These are phyloP conservation scores for Colletotrichum simmondsii DNA, from an alignment of 2,329 filamentous ascomycete species.

Conservation along the genomic window DNA sequence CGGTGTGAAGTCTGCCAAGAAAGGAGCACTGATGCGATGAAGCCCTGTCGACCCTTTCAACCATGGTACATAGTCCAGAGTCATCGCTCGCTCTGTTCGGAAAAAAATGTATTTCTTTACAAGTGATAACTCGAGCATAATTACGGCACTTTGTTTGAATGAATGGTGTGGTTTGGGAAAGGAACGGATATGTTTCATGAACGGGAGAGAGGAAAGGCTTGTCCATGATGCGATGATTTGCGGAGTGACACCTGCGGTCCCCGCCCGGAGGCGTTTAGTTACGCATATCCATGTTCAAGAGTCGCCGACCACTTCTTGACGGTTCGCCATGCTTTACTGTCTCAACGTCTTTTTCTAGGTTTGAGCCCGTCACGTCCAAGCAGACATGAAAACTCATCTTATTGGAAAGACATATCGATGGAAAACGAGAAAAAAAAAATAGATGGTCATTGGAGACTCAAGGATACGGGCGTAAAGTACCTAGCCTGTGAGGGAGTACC, in stretches of 20 bases:
- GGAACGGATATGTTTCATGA: constrained; percentile 24
- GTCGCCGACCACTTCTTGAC: neutral
- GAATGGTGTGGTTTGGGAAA: constrained; percentile 18
- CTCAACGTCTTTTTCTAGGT: no score
- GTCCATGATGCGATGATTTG: constrained; percentile 34
- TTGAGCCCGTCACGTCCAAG: no score
- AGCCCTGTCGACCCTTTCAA: neutral
- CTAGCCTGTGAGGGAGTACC: no score
- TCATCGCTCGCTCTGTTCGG: no score
- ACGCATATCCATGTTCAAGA: neutral
- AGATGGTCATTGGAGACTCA: no score
- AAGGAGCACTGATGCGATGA: neutral
- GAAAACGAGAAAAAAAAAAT: no score
- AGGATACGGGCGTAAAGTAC: no score
- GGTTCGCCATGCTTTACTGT: neutral
- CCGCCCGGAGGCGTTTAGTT: constrained; percentile 3
- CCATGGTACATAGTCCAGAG: no score
- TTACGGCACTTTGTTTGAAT: neutral
- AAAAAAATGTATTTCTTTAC: neutral
- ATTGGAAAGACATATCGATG: no score
- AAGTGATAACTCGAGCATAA: neutral
- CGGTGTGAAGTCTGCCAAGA: constrained; percentile 6
- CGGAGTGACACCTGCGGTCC: constrained; percentile 10
- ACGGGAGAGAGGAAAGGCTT: constrained; percentile 7
- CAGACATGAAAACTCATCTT: no score